Conservation (phyloP, 345 rosid species). For the Cardamine resedifolia region DNA sequence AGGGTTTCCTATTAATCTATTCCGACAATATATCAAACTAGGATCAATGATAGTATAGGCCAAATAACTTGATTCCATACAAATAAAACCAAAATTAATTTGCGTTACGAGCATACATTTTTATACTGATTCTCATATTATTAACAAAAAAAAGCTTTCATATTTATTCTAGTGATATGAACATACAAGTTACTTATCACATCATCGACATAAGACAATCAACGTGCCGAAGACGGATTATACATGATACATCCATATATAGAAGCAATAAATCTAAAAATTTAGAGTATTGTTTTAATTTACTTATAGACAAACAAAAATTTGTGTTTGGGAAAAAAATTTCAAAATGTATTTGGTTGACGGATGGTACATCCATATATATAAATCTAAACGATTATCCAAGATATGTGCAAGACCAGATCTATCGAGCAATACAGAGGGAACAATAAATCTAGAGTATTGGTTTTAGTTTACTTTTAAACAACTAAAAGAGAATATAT, state of each 20-base stretch:
- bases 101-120: not conserved
- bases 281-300: too few relatives aligned
- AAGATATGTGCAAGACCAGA: too few relatives aligned
- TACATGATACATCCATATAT: too few relatives aligned
- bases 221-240: not conserved
- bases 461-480: too few relatives aligned
- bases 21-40: not conserved
- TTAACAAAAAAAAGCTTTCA: not conserved
- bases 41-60: not conserved
- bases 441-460: not conserved
- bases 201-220: not conserved
- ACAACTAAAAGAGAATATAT: not conserved
- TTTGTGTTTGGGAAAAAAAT: too few relatives aligned
- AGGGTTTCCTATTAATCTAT: not conserved
- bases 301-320: too few relatives aligned
- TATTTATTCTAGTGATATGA: not conserved
- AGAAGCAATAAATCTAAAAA: too few relatives aligned
- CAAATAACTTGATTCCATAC: constrained; percentile 11
- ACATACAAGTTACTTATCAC: not conserved
- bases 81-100: not conserved
- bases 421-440: not conserved
- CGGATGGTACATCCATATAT: too few relatives aligned
- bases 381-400: too few relatives aligned
- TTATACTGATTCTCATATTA: not conserved
- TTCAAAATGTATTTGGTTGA: too few relatives aligned